Conservation (phyloP, 2,329 filamentous ascomycete genomes). For the Bipolaris oryzae region DNA sequence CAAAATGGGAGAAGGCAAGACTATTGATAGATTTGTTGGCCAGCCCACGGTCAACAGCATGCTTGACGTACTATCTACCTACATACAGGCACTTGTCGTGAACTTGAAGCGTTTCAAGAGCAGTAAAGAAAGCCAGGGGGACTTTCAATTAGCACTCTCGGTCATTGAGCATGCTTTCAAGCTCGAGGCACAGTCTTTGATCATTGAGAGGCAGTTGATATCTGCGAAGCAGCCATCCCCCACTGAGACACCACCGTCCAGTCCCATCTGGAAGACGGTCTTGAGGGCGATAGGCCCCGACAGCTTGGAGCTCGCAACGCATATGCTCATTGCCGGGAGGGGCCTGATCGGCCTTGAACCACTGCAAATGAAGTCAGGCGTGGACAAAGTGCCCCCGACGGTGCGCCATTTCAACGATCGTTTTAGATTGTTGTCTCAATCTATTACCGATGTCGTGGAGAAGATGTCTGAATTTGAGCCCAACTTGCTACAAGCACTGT, state of each 20-base stretch:
- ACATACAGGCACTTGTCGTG: slow-evolving; percentile 53
- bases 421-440: slow-evolving; percentile 65
- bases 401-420: slow-evolving; percentile 79
- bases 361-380: slow-evolving; percentile 56
- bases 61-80: slow-evolving; percentile 68
- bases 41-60: slow-evolving; percentile 59
- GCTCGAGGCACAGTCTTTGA: slow-evolving; percentile 73
- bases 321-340: slow-evolving; percentile 72
- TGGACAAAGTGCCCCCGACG: slow-evolving; percentile 54
- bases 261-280: slow-evolving; percentile 79
- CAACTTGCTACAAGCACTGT: slow-evolving; percentile 71
- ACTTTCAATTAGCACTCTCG: slow-evolving; percentile 60
- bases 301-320: slow-evolving; percentile 74
- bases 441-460: slow-evolving; percentile 76
- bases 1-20: slow-evolving; percentile 42
- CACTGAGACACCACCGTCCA: slow-evolving; percentile 71
- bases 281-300: slow-evolving; percentile 70
- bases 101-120: slow-evolving; percentile 38
- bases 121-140: slow-evolving; percentile 35
- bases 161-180: slow-evolving; percentile 71
- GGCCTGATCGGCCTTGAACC: slow-evolving; percentile 77
- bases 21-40: slow-evolving; percentile 46
- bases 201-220: slow-evolving; percentile 71
- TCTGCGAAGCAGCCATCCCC: slow-evolving; percentile 64
- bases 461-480: slow-evolving; percentile 77